Evolutionary conservation across 768 basidiomycete genomes (phyloP).

Genomic region (Psilocybe azurescens): DNA sequence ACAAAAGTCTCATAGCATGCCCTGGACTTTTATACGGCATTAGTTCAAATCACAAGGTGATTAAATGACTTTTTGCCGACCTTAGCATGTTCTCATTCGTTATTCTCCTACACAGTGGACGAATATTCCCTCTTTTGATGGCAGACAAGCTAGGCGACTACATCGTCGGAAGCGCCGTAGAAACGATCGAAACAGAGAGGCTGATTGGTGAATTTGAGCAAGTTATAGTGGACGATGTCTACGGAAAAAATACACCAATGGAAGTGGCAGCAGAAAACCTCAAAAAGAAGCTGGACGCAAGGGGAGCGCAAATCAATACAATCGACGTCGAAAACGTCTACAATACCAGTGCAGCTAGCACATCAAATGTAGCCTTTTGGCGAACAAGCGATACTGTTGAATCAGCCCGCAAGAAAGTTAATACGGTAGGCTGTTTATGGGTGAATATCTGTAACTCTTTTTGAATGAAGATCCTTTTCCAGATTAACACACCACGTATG

Average conservation of each 20-base stretch:
- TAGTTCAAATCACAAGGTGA: constrained; percentile 30
- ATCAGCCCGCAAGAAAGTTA: constrained; percentile 12
- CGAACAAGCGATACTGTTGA: constrained; percentile 16
- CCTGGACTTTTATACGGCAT: constrained; percentile 34
- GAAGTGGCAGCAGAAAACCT: constrained; percentile 27
- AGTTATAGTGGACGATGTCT: constrained; percentile 32
- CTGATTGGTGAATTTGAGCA: constrained; percentile 31
- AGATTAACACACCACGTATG: constrained; percentile 12
- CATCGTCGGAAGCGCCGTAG: constrained; percentile 34
- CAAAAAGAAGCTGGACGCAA: constrained; percentile 24
- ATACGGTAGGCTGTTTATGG: constrained; percentile 6
- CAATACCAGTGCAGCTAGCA: constrained; percentile 15
- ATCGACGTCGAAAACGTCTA: constrained; percentile 32
- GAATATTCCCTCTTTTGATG: constrained; percentile 33
- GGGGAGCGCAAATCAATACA: constrained; percentile 29
- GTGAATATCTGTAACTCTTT: not conserved
- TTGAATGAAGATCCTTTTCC: not conserved
- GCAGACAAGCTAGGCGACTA: constrained; percentile 34
- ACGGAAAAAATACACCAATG: constrained; percentile 26
- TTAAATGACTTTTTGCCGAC: not conserved
- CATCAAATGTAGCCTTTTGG: constrained; percentile 26
- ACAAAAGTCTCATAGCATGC: constrained; percentile 21
- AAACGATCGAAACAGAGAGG: constrained; percentile 35
- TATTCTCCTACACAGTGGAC: constrained; percentile 20
- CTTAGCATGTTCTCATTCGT: not conserved